Evolutionary conservation across 192 early-diverging fungal genomes (phyloP).

Genomic region (Cetraspora pellucida): DNA sequence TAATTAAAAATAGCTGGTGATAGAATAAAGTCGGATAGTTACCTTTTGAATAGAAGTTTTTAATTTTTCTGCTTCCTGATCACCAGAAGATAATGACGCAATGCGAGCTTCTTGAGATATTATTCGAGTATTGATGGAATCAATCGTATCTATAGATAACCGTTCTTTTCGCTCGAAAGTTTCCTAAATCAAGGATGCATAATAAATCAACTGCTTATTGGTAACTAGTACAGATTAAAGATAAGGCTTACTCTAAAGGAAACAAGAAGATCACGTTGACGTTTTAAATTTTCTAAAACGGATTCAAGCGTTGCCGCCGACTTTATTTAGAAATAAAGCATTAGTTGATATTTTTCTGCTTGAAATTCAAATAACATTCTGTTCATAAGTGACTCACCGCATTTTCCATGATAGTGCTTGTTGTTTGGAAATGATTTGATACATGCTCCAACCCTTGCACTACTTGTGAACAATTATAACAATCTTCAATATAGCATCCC

Average conservation of each 20-base stretch:
- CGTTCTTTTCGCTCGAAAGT: conserved; percentile 60
- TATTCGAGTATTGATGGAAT: conserved; percentile 60
- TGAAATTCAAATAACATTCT: conserved; percentile 42
- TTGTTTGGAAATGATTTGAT: conserved; percentile 36
- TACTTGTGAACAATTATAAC: conserved; percentile 57
- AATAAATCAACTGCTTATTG: not conserved
- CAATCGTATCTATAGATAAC: conserved; percentile 48
- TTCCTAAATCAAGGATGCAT: conserved; percentile 37
- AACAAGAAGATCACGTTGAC: conserved; percentile 65
- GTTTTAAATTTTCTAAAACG: conserved; percentile 64
- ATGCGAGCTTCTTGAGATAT: conserved; percentile 51
- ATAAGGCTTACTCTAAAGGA: conserved; percentile 49
- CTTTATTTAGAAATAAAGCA: conserved; percentile 7
- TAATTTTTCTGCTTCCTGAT: conserved; percentile 46
- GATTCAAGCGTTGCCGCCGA: conserved; percentile 47
- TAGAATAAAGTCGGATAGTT: not conserved
- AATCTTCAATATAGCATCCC: conserved; percentile 58
- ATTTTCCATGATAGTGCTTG: conserved; percentile 40
- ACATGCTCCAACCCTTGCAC: conserved; percentile 43
- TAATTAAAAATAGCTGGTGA: not conserved
- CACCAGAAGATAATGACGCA: conserved; percentile 9
- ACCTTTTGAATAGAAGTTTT: conserved; percentile 43
- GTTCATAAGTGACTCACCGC: conserved; percentile 35
- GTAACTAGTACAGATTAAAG: not conserved
- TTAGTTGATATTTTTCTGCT: too few relatives aligned